phyloP scores from a whole-genome alignment of 306 rosid genomes.

The Prunus mume region DNA sequence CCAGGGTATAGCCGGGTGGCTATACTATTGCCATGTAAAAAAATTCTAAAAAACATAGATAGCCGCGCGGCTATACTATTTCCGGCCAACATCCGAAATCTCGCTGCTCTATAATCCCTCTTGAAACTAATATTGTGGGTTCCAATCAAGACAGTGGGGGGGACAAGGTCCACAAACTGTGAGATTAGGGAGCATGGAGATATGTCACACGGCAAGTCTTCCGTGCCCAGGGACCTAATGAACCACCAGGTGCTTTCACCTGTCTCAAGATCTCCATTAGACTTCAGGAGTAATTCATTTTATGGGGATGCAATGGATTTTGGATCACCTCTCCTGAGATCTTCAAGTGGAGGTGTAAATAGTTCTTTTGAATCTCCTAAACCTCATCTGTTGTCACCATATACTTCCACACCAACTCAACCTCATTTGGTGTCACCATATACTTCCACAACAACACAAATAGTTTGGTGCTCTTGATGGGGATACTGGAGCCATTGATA shows the following conservation, averaged over 20 bases:
- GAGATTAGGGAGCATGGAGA: conserved; percentile 55
- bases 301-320: conserved; percentile 52
- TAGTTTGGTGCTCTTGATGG: conserved; percentile 75
- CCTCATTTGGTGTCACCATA: conserved; percentile 39
- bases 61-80: background rate
- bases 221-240: conserved; percentile 55
- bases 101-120: conserved; percentile 34
- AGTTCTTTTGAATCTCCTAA: conserved; percentile 60
- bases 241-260: conserved; percentile 62
- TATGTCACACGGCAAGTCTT: conserved; percentile 42
- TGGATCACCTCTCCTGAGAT: conserved; percentile 50
- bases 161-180: conserved; percentile 52
- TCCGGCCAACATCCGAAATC: conserved; percentile 36
- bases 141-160: conserved; percentile 49
- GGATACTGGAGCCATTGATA: conserved; percentile 75
- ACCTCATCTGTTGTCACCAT: conserved; percentile 43
- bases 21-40: no score
- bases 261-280: conserved; percentile 48
- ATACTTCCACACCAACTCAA: conserved; percentile 45
- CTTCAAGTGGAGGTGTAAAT: conserved; percentile 56
- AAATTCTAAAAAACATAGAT: accelerated
- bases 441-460: conserved; percentile 44
- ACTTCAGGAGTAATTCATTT: conserved; percentile 61
- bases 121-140: conserved; percentile 39
- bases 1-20: no score